Percentiles rank a stretch among this genome's conserved stretches.
Conservation (phyloP, 1,139 yeast genomes). For the Pichia terricola region DNA sequence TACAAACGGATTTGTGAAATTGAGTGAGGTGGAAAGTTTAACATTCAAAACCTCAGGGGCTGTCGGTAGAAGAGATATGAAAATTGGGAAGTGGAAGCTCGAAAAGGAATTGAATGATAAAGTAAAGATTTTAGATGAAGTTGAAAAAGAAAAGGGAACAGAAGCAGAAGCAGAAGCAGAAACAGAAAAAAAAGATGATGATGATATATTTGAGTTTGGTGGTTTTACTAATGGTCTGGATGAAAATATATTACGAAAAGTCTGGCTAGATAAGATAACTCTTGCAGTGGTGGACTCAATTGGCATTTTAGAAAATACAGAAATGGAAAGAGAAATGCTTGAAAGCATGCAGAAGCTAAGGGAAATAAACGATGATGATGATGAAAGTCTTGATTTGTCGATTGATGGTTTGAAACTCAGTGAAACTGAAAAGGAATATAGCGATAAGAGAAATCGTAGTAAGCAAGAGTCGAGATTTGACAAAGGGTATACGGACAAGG, state of each 20-base stretch:
- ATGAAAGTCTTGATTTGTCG: neutral
- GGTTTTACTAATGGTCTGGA: constrained; percentile 29
- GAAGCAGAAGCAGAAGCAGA: neutral
- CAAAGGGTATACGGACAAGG: constrained; percentile 19
- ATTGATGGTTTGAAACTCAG: constrained; percentile 27
- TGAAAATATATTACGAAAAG: constrained; percentile 29
- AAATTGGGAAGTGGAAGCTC: constrained; percentile 56
- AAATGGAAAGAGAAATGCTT: constrained; percentile 14
- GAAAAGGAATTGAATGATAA: constrained; percentile 46
- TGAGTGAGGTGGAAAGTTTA: constrained; percentile 7
- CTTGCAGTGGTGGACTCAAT: constrained; percentile 8
- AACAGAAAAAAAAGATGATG: neutral
- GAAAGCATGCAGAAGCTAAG: neutral
- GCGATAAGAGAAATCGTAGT: constrained; percentile 7
- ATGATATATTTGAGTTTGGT: constrained; percentile 16
- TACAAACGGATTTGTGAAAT: constrained; percentile 5
- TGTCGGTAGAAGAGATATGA: constrained; percentile 51
- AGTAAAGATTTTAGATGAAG: constrained; percentile 26
- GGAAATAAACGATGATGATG: neutral
- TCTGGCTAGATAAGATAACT: constrained; percentile 5
- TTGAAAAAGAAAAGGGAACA: neutral
- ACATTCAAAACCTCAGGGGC: constrained; percentile 30
- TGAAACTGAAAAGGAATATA: constrained; percentile 8
- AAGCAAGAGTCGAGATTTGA: constrained; percentile 11
- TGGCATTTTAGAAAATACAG: constrained; percentile 7